phyloP scores from a whole-genome alignment of 129 eudicot species.

The Tagetes patula region DNA sequence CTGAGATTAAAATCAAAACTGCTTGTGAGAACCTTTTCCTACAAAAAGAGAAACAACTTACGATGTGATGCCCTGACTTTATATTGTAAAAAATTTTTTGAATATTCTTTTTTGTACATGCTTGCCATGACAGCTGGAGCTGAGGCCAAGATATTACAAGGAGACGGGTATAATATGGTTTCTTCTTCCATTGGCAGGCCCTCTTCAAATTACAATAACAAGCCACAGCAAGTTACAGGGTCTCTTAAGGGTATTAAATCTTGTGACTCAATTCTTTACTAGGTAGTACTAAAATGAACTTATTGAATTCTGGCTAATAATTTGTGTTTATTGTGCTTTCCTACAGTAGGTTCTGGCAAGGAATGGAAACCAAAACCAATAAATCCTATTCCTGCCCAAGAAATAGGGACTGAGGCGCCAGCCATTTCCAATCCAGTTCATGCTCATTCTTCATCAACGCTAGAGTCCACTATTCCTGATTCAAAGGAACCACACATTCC shows the following conservation, averaged over 20 bases:
- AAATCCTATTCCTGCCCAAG: slow-evolving; percentile 45
- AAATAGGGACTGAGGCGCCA: slow-evolving; percentile 43
- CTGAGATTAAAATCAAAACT: slow-evolving; percentile 37
- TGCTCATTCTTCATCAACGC: slow-evolving; percentile 29
- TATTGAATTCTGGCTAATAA: slow-evolving; percentile 1
- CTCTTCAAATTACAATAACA: slow-evolving; percentile 30
- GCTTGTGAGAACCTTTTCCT: slow-evolving; percentile 43
- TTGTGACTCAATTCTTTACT: not conserved
- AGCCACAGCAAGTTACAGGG: slow-evolving; percentile 35
- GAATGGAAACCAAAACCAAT: slow-evolving; percentile 88
- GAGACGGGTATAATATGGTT: slow-evolving; percentile 50
- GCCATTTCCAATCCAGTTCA: slow-evolving; percentile 34
- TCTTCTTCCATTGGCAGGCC: slow-evolving; percentile 30
- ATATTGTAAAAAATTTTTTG: slow-evolving; percentile 10
- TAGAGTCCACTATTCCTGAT: slow-evolving; percentile 31
- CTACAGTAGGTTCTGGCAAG: slow-evolving; percentile 54
- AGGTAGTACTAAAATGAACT: not conserved
- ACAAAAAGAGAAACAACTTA: not conserved
- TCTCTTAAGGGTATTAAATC: slow-evolving; percentile 34
- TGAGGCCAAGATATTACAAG: slow-evolving; percentile 42
- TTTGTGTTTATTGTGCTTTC: slow-evolving; percentile 8
- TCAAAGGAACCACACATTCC: slow-evolving; percentile 48
- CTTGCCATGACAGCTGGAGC: slow-evolving; percentile 33
- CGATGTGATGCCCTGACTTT: not conserved
- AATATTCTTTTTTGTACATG: not conserved